Conservation (phyloP, 1,284 basidiomycete species). For the Salmacisia buchloeana region DNA sequence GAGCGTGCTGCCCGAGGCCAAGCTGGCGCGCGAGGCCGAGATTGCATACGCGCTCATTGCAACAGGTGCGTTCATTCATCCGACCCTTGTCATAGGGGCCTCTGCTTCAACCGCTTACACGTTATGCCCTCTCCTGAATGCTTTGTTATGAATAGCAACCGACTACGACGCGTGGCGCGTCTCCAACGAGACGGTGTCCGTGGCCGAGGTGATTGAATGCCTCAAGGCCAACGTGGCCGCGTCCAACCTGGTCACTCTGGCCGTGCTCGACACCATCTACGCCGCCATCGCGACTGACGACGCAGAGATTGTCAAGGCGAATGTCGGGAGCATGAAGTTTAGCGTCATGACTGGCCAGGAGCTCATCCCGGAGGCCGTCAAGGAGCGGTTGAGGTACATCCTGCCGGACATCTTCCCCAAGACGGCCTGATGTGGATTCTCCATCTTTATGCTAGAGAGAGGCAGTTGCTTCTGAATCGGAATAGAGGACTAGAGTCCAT, state of each 20-base stretch:
- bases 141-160: constrained; percentile 23
- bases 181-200: constrained; percentile 72
- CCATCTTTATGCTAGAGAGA: too few relatives aligned
- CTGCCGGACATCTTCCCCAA: constrained; percentile 51
- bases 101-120: not conserved
- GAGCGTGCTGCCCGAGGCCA: constrained; percentile 91
- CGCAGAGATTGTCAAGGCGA: constrained; percentile 18
- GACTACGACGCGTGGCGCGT: constrained; percentile 60
- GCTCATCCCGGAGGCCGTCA: constrained; percentile 63
- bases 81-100: not conserved
- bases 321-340: constrained; percentile 37
- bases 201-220: constrained; percentile 81
- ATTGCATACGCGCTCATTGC: constrained; percentile 55
- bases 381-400: constrained; percentile 70
- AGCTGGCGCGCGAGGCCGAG: constrained; percentile 90
- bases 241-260: constrained; percentile 64
- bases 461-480: too few relatives aligned
- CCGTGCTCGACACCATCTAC: constrained; percentile 73
- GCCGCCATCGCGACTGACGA: constrained; percentile 25
- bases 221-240: constrained; percentile 78
- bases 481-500: too few relatives aligned
- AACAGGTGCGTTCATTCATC: constrained; percentile 56
- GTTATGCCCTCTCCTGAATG: too few relatives aligned
- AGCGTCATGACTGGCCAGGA: constrained; percentile 69
- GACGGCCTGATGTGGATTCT: not conserved